Percentiles rank a stretch among this genome's conserved stretches.
These are phyloP conservation scores for Suillus sp. DNA, from an alignment of 768 basidiomycete species.

Conservation along the genomic window DNA sequence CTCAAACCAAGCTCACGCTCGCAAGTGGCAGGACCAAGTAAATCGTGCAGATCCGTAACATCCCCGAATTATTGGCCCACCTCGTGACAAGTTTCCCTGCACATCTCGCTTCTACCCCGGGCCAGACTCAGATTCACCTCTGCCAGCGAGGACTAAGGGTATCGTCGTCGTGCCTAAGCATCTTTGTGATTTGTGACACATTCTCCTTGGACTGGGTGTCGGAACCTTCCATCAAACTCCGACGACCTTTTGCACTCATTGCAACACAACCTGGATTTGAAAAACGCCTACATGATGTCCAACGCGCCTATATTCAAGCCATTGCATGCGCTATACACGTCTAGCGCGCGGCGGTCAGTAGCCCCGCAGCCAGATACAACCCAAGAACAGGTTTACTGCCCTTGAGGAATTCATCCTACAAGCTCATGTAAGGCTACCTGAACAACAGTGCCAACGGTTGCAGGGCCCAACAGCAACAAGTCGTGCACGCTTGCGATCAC, in stretches of 20 bases:
- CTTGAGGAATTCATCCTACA: conserved; percentile 69
- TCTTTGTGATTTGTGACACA: conserved; percentile 18
- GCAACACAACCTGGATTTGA: conserved; percentile 21
- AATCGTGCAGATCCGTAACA: conserved; percentile 14
- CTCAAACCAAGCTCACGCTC: conserved; percentile 57
- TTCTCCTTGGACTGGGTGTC: conserved; percentile 18
- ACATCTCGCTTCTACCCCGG: conserved; percentile 6
- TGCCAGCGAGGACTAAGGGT: conserved; percentile 6
- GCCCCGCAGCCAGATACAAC: conserved; percentile 34
- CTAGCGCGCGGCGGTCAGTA: conserved; percentile 12
- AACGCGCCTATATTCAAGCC: conserved; percentile 24
- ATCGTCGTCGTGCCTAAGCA: conserved; percentile 23
- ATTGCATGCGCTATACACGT: conserved; percentile 19
- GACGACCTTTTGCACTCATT: conserved; percentile 40
- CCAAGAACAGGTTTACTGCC: conserved; percentile 60
- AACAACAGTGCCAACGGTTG: conserved; percentile 21
- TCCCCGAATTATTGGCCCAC: conserved; percentile 10
- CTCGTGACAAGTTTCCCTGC: background rate
- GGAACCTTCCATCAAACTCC: conserved; percentile 34
- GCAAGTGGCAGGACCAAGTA: conserved; percentile 4
- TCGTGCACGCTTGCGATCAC: background rate
- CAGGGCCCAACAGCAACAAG: conserved; percentile 12
- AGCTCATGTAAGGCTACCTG: conserved; percentile 39
- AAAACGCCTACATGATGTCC: conserved; percentile 17
- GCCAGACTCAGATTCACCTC: too few species aligned